phyloP scores from a whole-genome alignment of 2,329 filamentous ascomycete genomes.

The Colletotrichum sp. region DNA sequence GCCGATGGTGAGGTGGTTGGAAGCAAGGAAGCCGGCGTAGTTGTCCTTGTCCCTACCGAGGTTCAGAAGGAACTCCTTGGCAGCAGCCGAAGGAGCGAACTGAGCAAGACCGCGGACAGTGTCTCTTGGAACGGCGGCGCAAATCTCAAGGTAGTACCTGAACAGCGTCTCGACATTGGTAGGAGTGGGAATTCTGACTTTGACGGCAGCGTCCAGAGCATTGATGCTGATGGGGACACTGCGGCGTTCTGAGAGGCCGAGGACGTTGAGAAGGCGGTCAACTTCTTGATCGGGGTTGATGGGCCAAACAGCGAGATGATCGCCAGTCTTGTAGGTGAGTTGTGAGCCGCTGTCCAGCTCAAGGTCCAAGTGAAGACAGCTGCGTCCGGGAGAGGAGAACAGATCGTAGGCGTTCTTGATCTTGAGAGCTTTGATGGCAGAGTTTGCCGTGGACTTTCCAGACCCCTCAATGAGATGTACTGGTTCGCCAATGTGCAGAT shows the following conservation, averaged over 20 bases:
- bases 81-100: neutral
- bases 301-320: slow-evolving; percentile 44
- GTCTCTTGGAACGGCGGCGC: slow-evolving; percentile 33
- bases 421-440: slow-evolving; percentile 21
- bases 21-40: slow-evolving; percentile 23
- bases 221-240: slow-evolving; percentile 28
- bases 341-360: slow-evolving; percentile 35
- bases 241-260: slow-evolving; percentile 28
- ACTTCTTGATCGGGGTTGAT: slow-evolving; percentile 40
- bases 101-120: neutral
- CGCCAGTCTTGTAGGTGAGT: slow-evolving; percentile 43
- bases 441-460: slow-evolving; percentile 14
- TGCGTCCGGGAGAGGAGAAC: slow-evolving; percentile 26
- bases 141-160: slow-evolving; percentile 50
- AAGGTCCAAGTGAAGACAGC: slow-evolving; percentile 35
- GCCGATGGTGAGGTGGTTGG: slow-evolving; percentile 29
- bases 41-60: slow-evolving; percentile 38
- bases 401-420: slow-evolving; percentile 27
- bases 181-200: slow-evolving; percentile 37
- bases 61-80: neutral
- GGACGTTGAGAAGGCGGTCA: slow-evolving; percentile 30
- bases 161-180: slow-evolving; percentile 44
- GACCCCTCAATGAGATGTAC: slow-evolving; percentile 7
- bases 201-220: slow-evolving; percentile 24
- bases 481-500: slow-evolving; percentile 27